Evolutionary conservation across 176 grass and related monocot species (phyloP).

Genomic region (Cymbopogon citratus): DNA sequence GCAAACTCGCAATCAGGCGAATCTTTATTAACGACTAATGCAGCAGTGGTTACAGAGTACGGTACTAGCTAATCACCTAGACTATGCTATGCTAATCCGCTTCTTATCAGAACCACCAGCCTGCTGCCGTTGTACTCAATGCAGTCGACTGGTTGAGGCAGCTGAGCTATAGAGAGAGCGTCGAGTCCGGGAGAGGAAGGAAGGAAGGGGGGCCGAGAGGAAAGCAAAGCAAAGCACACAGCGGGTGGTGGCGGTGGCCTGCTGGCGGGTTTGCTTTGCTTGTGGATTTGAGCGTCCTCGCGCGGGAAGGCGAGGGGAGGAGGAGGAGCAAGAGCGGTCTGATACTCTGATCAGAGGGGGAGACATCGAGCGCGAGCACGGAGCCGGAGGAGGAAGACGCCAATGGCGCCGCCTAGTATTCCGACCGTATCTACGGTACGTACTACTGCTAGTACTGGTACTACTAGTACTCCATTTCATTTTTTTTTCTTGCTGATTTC

Average conservation of each 20-base stretch:
- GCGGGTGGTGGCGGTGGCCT: background rate
- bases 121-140: background rate
- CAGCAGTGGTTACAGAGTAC: background rate
- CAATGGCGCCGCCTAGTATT: slow-evolving; percentile 9
- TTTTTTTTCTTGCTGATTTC: background rate
- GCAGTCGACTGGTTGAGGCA: background rate
- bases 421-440: background rate
- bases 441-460: background rate
- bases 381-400: background rate
- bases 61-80: background rate
- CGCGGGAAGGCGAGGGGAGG: background rate
- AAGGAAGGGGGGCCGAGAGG: background rate
- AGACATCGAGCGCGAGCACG: too few relatives aligned
- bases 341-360: background rate
- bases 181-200: too few relatives aligned
- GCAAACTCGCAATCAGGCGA: slow-evolving; percentile 10
- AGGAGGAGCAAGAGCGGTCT: background rate
- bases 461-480: background rate
- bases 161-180: background rate
- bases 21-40: background rate
- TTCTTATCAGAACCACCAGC: background rate
- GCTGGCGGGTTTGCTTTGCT: background rate
- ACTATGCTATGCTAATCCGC: background rate
- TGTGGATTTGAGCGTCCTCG: background rate
- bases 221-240: too few relatives aligned